A percentile compares a stretch with the other conserved stretches of the same genome.
Conservation (phyloP, 2,329 filamentous ascomycete species). For the Pseudonectria foliicola region DNA sequence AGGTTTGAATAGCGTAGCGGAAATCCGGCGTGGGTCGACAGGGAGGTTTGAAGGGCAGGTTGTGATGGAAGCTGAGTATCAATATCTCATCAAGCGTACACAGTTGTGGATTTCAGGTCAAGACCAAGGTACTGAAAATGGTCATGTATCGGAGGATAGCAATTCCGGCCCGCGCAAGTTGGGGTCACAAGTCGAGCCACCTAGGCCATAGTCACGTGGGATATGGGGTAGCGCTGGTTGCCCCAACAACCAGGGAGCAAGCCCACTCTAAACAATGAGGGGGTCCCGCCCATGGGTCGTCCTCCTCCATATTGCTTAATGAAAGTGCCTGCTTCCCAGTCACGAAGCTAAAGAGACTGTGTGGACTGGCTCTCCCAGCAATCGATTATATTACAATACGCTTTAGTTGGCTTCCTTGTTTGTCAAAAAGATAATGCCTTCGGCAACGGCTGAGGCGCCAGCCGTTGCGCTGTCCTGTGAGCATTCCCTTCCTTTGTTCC, state of each 20-base stretch:
- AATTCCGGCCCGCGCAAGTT: conserved; percentile 22
- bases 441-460: conserved; percentile 53
- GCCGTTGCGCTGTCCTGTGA: conserved; percentile 62
- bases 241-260: conserved; percentile 10
- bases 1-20: conserved; percentile 16
- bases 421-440: conserved; percentile 45
- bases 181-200: conserved; percentile 4
- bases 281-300: conserved; percentile 4
- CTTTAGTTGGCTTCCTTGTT: conserved; percentile 1
- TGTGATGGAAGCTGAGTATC: conserved; percentile 20
- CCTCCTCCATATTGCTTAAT: conserved; percentile 12
- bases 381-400: conserved; percentile 1
- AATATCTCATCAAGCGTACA: conserved; percentile 23
- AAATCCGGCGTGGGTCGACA: conserved; percentile 15
- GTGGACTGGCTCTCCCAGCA: conserved; percentile 14
- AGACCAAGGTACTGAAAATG: conserved; percentile 29
- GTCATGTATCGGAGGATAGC: conserved; percentile 20
- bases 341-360: conserved; percentile 12
- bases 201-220: conserved; percentile 23
- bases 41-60: conserved; percentile 8
- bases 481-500: conserved; percentile 11
- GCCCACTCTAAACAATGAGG: conserved; percentile 18
- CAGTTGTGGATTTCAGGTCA: conserved; percentile 22
- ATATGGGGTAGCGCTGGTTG: conserved; percentile 9
- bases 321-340: conserved; percentile 9